Conservation (phyloP, 2,329 filamentous ascomycete genomes). For the Pyrenophora seminiperda region DNA sequence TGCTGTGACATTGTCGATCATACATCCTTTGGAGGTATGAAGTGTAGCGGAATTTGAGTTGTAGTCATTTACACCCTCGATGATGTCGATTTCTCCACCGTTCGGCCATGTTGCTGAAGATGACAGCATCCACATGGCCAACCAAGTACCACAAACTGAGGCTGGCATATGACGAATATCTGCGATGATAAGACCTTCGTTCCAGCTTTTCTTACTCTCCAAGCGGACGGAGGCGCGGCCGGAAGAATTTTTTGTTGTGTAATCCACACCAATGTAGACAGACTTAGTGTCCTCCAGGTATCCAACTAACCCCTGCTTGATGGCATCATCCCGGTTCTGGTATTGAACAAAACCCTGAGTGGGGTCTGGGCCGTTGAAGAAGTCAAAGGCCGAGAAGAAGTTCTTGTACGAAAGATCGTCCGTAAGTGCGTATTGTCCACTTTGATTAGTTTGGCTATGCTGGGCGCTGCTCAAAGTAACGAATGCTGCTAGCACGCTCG, state of each 20-base stretch:
- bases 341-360: constrained; percentile 43
- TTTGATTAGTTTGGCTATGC: not conserved
- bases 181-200: constrained; percentile 38
- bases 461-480: constrained; percentile 9
- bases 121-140: constrained; percentile 42
- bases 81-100: constrained; percentile 44
- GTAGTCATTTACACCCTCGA: constrained; percentile 45
- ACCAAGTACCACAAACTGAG: constrained; percentile 40
- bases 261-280: constrained; percentile 52
- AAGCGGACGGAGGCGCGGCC: constrained; percentile 41
- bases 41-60: constrained; percentile 37
- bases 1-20: constrained; percentile 25
- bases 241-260: constrained; percentile 31
- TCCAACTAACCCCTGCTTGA: constrained; percentile 22
- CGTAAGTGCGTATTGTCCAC: constrained; percentile 27
- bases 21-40: constrained; percentile 38
- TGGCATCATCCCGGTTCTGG: constrained; percentile 21
- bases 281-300: constrained; percentile 26
- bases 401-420: constrained; percentile 38
- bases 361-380: constrained; percentile 37
- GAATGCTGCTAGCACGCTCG: constrained; percentile 18
- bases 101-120: constrained; percentile 39
- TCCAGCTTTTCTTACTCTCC: constrained; percentile 39
- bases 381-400: constrained; percentile 42
- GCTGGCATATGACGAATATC: constrained; percentile 47